A percentile compares a stretch with the other conserved stretches of the same genome.
Evolutionary conservation across 805 yeast genomes (phyloP).

Genomic region (Barnettozyma californica): DNA sequence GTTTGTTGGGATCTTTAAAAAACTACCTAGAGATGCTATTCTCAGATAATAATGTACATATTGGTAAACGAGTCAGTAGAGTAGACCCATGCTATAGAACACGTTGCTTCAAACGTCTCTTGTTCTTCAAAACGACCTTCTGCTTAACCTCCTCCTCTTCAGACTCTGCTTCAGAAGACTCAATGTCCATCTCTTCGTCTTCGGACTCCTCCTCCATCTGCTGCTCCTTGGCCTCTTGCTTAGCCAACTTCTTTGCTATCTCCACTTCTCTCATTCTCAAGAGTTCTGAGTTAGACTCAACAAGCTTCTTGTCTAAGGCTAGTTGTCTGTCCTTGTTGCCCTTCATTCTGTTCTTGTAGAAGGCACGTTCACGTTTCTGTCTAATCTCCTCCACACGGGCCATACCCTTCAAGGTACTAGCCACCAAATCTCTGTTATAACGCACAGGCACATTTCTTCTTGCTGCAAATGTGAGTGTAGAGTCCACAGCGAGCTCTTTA

Average conservation of each 20-base stretch:
- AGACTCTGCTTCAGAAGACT: constrained; percentile 55
- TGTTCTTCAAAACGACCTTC: constrained; percentile 31
- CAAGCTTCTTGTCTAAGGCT: constrained; percentile 81
- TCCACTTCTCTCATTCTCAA: constrained; percentile 92
- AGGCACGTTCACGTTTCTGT: constrained; percentile 93
- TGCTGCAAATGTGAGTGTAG: constrained; percentile 92
- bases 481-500: constrained; percentile 95
- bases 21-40: constrained; percentile 22
- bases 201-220: constrained; percentile 41
- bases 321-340: constrained; percentile 88
- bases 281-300: constrained; percentile 83
- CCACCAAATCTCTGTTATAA: constrained; percentile 93
- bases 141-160: constrained; percentile 42
- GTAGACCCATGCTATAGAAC: constrained; percentile 11
- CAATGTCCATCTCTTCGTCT: constrained; percentile 51
- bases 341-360: constrained; percentile 99
- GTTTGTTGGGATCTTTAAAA: constrained; percentile 40
- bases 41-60: constrained; percentile 5
- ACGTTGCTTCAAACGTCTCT: constrained; percentile 24
- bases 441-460: constrained; percentile 98
- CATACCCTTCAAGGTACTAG: constrained; percentile 94
- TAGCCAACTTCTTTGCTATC: constrained; percentile 69
- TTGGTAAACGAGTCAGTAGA: neutral
- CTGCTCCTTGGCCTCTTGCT: constrained; percentile 55
- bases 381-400: constrained; percentile 93